Conservation (phyloP, 2,329 filamentous ascomycete species). For the Trichophyton simii region DNA sequence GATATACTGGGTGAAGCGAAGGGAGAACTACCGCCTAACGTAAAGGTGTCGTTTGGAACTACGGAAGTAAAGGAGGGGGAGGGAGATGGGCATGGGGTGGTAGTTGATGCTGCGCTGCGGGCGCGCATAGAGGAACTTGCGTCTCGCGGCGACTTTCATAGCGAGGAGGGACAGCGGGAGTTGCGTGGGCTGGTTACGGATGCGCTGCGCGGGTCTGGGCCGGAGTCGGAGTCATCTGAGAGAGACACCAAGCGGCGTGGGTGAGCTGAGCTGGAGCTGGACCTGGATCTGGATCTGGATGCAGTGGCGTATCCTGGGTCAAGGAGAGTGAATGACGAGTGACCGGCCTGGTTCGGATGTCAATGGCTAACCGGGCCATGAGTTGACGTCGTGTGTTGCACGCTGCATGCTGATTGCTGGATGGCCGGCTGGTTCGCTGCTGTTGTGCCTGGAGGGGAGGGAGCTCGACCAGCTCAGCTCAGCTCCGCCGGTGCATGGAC, state of each 20-base stretch:
- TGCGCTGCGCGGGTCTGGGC: conserved; percentile 58
- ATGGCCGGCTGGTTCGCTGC: no score
- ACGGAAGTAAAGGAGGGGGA: conserved; percentile 44
- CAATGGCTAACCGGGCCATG: no score
- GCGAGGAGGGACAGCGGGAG: conserved; percentile 64
- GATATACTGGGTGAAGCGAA: conserved; percentile 22
- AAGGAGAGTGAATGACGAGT: no score
- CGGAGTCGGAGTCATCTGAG: conserved; percentile 25
- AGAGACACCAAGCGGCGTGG: background rate
- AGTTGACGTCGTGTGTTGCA: no score
- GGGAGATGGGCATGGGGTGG: conserved; percentile 41
- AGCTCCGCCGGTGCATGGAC: no score
- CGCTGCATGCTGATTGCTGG: no score
- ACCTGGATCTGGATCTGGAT: no score
- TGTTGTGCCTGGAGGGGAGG: no score
- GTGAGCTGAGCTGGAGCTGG: no score
- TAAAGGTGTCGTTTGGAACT: conserved; percentile 67
- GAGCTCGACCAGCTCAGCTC: no score
- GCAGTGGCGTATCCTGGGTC: no score
- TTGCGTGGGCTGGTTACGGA: conserved; percentile 69
- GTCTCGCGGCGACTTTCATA: conserved; percentile 68
- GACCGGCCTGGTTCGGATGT: no score
- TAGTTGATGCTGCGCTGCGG: conserved; percentile 70
- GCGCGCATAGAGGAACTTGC: conserved; percentile 82
- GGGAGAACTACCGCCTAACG: conserved; percentile 52